These are phyloP conservation scores for Penicillium sp. DNA, from an alignment of 2,329 filamentous ascomycete species.

Conservation along the genomic window DNA sequence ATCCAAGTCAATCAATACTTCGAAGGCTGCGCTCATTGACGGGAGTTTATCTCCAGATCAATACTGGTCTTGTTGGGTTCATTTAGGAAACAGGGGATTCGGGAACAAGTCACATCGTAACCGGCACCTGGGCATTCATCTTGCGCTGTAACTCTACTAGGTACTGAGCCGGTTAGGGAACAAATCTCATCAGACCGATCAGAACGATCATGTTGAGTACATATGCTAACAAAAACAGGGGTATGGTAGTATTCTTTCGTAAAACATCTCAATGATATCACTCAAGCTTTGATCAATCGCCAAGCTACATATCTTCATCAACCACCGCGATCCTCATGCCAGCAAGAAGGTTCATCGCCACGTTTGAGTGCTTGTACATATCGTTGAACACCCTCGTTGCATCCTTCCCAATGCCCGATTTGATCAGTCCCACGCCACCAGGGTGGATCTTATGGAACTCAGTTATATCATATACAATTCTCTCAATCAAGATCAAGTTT, in stretches of 20 bases:
- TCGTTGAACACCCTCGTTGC: constrained; percentile 85
- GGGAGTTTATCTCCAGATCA: too few relatives aligned
- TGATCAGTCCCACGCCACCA: constrained; percentile 78
- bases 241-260: background rate
- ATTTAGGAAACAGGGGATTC: too few relatives aligned
- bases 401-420: constrained; percentile 76
- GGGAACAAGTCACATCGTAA: too few relatives aligned
- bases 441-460: constrained; percentile 82
- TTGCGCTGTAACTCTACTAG: too few relatives aligned
- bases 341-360: constrained; percentile 78
- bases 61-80: too few relatives aligned
- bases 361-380: constrained; percentile 82
- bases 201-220: too few relatives aligned
- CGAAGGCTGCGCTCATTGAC: too few relatives aligned
- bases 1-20: too few relatives aligned
- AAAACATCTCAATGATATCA: background rate
- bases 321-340: constrained; percentile 58
- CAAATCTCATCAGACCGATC: too few relatives aligned
- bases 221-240: background rate
- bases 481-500: constrained; percentile 69
- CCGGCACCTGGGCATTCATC: too few relatives aligned
- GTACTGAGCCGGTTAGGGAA: too few relatives aligned
- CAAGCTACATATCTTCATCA: background rate
- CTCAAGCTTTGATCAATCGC: background rate
- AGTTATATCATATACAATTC: constrained; percentile 78